Percentiles rank a stretch among this genome's conserved stretches.
phyloP scores from a whole-genome alignment of 2,329 filamentous ascomycete genomes.

The Xylariaceae sp. region DNA sequence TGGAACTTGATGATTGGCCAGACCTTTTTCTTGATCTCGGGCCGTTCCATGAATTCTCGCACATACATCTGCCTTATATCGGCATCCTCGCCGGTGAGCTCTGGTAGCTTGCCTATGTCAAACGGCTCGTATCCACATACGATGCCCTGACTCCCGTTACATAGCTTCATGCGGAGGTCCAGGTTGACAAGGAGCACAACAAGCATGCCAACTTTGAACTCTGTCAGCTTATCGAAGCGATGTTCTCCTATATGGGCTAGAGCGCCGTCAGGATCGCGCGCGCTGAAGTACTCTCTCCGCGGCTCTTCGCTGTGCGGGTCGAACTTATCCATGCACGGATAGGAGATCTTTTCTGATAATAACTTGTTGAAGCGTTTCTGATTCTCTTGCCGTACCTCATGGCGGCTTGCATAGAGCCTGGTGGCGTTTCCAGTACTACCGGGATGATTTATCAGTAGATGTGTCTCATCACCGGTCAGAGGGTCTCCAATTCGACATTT shows the following conservation, averaged over 20 bases:
- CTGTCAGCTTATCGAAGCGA: slow-evolving; percentile 39
- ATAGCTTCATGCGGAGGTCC: slow-evolving; percentile 37
- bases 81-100: slow-evolving; percentile 34
- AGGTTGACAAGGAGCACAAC: slow-evolving; percentile 52
- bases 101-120: slow-evolving; percentile 28
- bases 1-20: slow-evolving; percentile 54
- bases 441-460: slow-evolving; percentile 43
- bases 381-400: slow-evolving; percentile 37
- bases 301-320: slow-evolving; percentile 31
- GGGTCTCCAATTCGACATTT: slow-evolving; percentile 47
- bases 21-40: slow-evolving; percentile 26
- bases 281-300: slow-evolving; percentile 18
- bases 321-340: slow-evolving; percentile 40
- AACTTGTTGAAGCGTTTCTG: slow-evolving; percentile 32
- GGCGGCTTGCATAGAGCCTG: slow-evolving; percentile 40
- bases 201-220: slow-evolving; percentile 48
- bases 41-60: slow-evolving; percentile 34
- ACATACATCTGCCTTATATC: slow-evolving; percentile 35
- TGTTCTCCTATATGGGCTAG: slow-evolving; percentile 40
- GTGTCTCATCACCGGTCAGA: slow-evolving; percentile 35
- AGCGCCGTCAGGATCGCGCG: slow-evolving; percentile 15
- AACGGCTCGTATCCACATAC: slow-evolving; percentile 41
- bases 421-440: slow-evolving; percentile 41
- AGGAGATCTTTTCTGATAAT: slow-evolving; percentile 26
- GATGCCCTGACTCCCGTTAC: slow-evolving; percentile 46